These are phyloP conservation scores for Suhomyces ambrosiae DNA, from an alignment of 1,139 yeast genomes.

Conservation along the genomic window DNA sequence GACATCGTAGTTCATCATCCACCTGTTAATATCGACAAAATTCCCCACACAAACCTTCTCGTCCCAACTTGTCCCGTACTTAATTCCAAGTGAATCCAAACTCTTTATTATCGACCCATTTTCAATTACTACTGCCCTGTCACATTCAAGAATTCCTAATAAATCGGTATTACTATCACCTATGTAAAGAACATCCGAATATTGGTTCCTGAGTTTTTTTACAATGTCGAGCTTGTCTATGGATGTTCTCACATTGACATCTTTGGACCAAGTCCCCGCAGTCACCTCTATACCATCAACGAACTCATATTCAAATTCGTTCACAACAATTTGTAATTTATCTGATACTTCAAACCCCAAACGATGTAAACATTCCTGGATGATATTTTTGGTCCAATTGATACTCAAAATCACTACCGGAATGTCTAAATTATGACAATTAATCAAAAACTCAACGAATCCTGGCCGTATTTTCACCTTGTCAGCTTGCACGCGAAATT, in stretches of 20 bases:
- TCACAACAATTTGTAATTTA: constrained; percentile 34
- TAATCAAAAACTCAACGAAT: constrained; percentile 39
- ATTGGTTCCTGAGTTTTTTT: constrained; percentile 19
- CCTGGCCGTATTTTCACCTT: constrained; percentile 46
- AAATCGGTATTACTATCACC: constrained; percentile 74
- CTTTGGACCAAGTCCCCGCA: constrained; percentile 40
- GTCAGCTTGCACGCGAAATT: constrained; percentile 37
- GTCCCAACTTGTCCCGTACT: not conserved
- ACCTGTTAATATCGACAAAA: too few relatives aligned
- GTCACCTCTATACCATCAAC: constrained; percentile 24
- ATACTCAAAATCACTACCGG: constrained; percentile 58
- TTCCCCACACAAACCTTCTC: constrained; percentile 4
- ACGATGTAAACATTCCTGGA: constrained; percentile 38
- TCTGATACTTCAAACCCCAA: constrained; percentile 34
- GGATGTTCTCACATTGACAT: constrained; percentile 51
- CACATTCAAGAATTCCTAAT: constrained; percentile 51
- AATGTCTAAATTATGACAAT: constrained; percentile 24
- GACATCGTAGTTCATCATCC: too few relatives aligned
- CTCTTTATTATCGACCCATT: constrained; percentile 6
- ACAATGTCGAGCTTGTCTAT: constrained; percentile 49
- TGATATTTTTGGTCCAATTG: constrained; percentile 63
- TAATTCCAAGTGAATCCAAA: constrained; percentile 3
- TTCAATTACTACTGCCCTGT: constrained; percentile 49
- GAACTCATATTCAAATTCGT: constrained; percentile 49
- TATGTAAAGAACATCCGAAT: constrained; percentile 42